These are phyloP conservation scores for Blechomonas ayalai DNA, from an alignment of 208 protist genomes.

Conservation along the genomic window DNA sequence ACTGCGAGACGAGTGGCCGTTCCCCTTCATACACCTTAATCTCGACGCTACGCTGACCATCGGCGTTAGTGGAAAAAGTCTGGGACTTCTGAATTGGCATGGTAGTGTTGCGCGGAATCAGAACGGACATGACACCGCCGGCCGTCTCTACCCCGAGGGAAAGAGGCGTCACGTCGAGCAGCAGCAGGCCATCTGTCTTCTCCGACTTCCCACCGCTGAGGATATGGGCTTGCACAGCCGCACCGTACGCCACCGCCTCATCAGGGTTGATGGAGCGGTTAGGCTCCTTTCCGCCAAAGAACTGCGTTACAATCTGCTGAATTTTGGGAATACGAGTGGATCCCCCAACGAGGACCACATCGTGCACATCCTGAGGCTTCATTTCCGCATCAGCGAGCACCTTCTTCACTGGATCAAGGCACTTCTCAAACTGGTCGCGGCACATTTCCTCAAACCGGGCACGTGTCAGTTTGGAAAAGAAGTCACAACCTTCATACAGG, in stretches of 20 bases:
- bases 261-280: slow-evolving; percentile 92
- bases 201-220: slow-evolving; percentile 66
- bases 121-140: slow-evolving; percentile 94
- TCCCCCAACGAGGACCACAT: slow-evolving; percentile 95
- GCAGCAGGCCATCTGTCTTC: slow-evolving; percentile 69
- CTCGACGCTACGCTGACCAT: slow-evolving; percentile 87
- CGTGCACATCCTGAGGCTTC: slow-evolving; percentile 80
- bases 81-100: slow-evolving; percentile 83
- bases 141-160: slow-evolving; percentile 91
- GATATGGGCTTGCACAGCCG: slow-evolving; percentile 96
- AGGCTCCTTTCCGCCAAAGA: slow-evolving; percentile 94
- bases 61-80: slow-evolving; percentile 82
- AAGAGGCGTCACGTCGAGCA: slow-evolving; percentile 91
- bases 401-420: slow-evolving; percentile 75
- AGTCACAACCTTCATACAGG: slow-evolving; percentile 96
- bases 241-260: slow-evolving; percentile 92
- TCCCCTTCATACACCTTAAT: slow-evolving; percentile 94
- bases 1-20: slow-evolving; percentile 86
- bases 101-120: slow-evolving; percentile 84
- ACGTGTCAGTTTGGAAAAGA: slow-evolving; percentile 96
- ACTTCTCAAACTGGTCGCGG: slow-evolving; percentile 82
- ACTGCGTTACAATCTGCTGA: slow-evolving; percentile 92
- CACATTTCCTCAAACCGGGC: slow-evolving; percentile 98
- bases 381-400: slow-evolving; percentile 88
- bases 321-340: slow-evolving; percentile 98